Evolutionary conservation across 352 stramenopile genomes (phyloP).

Genomic region (Globisporangium okanoganense): DNA sequence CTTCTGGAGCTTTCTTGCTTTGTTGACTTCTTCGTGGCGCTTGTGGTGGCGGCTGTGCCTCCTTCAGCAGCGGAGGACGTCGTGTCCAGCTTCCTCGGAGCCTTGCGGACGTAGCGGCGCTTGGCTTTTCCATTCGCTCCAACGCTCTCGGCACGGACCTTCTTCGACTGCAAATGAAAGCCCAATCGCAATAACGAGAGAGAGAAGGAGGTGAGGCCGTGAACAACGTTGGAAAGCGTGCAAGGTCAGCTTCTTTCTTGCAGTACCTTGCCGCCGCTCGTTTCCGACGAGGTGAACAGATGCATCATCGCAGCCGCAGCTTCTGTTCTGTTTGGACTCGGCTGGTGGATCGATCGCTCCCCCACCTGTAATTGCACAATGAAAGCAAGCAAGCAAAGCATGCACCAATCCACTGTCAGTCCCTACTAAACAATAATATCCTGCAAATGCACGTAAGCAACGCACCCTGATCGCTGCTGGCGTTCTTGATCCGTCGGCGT

Average conservation of each 20-base stretch:
- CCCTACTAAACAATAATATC: background rate
- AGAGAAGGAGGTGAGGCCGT: conserved; percentile 6
- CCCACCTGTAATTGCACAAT: conserved; percentile 9
- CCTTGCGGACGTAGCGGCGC: conserved; percentile 60
- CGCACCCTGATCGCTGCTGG: conserved; percentile 17
- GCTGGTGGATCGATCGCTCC: conserved; percentile 49
- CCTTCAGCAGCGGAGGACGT: background rate
- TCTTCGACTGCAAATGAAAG: conserved; percentile 3
- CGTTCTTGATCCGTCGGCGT: conserved; percentile 19
- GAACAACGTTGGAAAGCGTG: background rate
- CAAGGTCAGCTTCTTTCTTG: background rate
- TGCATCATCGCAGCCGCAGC: conserved; percentile 80
- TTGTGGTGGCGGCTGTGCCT: background rate
- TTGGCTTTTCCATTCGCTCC: conserved; percentile 39
- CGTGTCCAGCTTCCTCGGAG: conserved; percentile 44
- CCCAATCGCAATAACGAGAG: background rate
- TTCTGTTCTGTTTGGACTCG: conserved; percentile 75
- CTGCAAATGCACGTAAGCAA: background rate
- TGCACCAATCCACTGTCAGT: background rate
- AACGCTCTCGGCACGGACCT: conserved; percentile 13
- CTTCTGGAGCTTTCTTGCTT: conserved; percentile 16
- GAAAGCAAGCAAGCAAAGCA: background rate
- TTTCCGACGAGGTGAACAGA: conserved; percentile 44
- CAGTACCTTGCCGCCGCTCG: conserved; percentile 12
- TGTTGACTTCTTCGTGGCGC: conserved; percentile 24